Conservation (phyloP, 2,329 filamentous ascomycete species). For the Onygenales sp. region DNA sequence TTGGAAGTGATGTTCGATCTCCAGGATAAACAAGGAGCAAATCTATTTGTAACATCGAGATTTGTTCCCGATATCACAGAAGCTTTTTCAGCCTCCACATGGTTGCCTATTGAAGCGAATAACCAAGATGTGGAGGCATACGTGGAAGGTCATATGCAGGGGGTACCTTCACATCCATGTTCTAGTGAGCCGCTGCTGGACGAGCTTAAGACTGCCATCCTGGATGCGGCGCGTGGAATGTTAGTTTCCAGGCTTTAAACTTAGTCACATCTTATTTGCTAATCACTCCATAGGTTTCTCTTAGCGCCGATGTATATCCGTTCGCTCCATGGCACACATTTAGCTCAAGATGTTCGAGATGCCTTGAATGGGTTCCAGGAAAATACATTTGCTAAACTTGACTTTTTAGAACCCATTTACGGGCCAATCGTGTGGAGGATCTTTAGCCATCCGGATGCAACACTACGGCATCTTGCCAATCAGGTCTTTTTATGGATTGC, state of each 20-base stretch:
- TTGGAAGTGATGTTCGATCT: slow-evolving; percentile 16
- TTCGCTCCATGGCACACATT: slow-evolving; percentile 3
- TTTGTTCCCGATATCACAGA: slow-evolving; percentile 15
- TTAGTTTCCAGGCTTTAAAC: slow-evolving; percentile 14
- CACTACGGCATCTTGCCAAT: slow-evolving; percentile 8
- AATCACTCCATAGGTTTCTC: slow-evolving; percentile 6
- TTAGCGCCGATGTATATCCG: slow-evolving; percentile 7
- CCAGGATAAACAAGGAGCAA: slow-evolving; percentile 11
- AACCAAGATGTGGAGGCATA: slow-evolving; percentile 25
- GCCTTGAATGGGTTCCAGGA: not conserved
- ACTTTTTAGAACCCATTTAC: slow-evolving; percentile 6
- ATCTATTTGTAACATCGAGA: slow-evolving; percentile 26
- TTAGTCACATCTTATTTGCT: not conserved
- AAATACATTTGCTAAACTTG: not conserved
- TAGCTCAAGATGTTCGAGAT: not conserved
- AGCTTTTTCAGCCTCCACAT: slow-evolving; percentile 10
- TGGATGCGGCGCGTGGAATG: slow-evolving; percentile 22
- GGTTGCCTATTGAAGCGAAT: slow-evolving; percentile 23
- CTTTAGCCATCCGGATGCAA: slow-evolving; percentile 4
- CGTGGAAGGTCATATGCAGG: slow-evolving; percentile 16
- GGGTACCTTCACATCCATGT: slow-evolving; percentile 6
- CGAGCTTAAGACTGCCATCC: slow-evolving; percentile 16
- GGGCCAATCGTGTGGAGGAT: slow-evolving; percentile 10
- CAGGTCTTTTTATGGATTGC: slow-evolving; percentile 15
- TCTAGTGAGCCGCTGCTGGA: not conserved